phyloP scores from a whole-genome alignment of 2,329 filamentous ascomycete genomes.

The Sclerotinia borealis region DNA sequence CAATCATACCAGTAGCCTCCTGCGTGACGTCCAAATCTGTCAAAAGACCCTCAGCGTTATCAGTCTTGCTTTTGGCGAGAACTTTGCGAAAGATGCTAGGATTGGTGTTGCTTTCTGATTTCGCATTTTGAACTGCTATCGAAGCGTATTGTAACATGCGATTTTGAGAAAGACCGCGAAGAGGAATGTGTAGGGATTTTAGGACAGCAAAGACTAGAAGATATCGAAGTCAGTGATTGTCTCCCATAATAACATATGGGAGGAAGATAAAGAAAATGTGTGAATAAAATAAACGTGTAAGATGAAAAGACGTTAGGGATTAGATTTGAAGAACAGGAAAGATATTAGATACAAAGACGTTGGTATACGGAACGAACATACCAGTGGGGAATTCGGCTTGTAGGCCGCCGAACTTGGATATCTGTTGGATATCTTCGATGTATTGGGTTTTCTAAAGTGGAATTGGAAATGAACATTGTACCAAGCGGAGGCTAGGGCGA shows the following conservation, averaged over 20 bases:
- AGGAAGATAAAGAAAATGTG: too few species aligned
- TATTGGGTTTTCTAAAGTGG: not conserved
- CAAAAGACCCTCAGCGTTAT: not conserved
- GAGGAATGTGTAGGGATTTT: not conserved
- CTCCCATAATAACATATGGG: too few species aligned
- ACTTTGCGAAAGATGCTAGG: constrained; percentile 8
- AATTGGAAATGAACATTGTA: not conserved
- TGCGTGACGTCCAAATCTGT: not conserved
- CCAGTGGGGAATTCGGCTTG: not conserved
- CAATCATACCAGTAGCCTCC: not conserved
- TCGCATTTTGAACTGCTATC: constrained; percentile 27
- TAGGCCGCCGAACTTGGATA: fast-evolving
- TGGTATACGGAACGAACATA: too few species aligned
- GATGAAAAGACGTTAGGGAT: too few species aligned
- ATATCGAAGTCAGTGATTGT: too few species aligned
- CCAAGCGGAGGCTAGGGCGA: fast-evolving
- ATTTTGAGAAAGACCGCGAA: fast-evolving
- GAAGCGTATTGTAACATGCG: not conserved
- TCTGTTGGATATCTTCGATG: not conserved
- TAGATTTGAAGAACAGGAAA: too few species aligned
- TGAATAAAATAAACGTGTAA: too few species aligned
- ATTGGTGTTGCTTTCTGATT: not conserved
- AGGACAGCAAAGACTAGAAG: not conserved
- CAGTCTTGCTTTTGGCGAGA: not conserved
- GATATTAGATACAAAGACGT: too few species aligned